Percentiles rank a stretch among this genome's conserved stretches.
Conservation (phyloP, 139 green algal genomes). For the Chlorella sorokiniana region DNA sequence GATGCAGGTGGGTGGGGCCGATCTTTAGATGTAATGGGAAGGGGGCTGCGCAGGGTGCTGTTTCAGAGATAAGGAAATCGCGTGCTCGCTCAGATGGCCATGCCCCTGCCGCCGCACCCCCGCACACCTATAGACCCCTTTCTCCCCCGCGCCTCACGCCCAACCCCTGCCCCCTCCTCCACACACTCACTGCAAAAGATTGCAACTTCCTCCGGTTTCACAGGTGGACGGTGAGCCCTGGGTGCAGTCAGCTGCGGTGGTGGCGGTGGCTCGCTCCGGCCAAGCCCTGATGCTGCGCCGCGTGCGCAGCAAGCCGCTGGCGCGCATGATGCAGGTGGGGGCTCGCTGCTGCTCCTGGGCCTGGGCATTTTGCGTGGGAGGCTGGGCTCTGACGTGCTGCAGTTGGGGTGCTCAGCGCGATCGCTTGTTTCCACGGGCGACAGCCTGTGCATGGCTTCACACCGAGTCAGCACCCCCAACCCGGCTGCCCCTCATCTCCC, state of each 20-base stretch:
- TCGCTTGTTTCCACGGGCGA: no score
- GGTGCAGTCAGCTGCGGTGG: constrained; percentile 49
- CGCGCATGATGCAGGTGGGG: constrained; percentile 44
- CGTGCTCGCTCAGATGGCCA: no score
- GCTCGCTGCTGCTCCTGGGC: no score
- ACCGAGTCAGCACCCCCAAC: no score
- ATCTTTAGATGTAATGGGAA: no score
- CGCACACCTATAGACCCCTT: background rate
- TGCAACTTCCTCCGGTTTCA: no score
- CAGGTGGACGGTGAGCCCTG: constrained; percentile 85
- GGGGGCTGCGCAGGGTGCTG: no score
- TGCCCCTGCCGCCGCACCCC: background rate
- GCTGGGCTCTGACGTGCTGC: no score
- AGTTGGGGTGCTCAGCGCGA: background rate
- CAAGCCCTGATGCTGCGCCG: constrained; percentile 69
- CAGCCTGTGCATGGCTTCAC: background rate
- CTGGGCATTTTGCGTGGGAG: background rate
- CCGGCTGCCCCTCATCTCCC: background rate
- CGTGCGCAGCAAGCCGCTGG: constrained; percentile 49
- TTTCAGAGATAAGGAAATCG: no score
- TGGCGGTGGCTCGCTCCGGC: constrained; percentile 40
- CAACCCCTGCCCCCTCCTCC: background rate
- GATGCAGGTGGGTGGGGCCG: constrained; percentile 76
- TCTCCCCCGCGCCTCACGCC: background rate
- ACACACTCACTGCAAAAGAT: no score